These are phyloP conservation scores for Mycena indigotica DNA, from an alignment of 768 basidiomycete genomes.

Conservation along the genomic window DNA sequence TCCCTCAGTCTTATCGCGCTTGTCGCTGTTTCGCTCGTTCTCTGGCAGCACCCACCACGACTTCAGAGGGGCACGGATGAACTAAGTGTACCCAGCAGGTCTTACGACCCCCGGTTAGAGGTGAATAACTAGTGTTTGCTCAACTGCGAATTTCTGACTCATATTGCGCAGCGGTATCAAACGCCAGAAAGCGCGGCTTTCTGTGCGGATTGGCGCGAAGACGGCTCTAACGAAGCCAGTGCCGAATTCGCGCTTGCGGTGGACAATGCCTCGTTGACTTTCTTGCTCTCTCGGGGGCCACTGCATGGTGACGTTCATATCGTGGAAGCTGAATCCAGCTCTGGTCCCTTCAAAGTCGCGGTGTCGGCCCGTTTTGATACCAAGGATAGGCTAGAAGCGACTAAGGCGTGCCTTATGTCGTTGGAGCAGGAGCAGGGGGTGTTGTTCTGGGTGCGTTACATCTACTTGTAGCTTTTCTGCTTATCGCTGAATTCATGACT, in stretches of 20 bases:
- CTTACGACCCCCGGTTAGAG: slow-evolving; percentile 8
- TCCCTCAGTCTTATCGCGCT: neutral
- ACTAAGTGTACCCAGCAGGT: neutral
- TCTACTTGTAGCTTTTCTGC: neutral
- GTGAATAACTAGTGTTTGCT: neutral
- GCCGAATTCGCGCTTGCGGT: slow-evolving; percentile 10
- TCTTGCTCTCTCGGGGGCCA: slow-evolving; percentile 12
- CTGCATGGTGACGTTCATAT: slow-evolving; percentile 7
- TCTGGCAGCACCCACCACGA: neutral
- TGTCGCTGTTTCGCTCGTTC: neutral
- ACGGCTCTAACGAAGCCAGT: neutral
- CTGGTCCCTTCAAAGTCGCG: slow-evolving; percentile 4
- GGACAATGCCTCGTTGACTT: slow-evolving; percentile 2
- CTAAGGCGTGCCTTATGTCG: slow-evolving; percentile 6
- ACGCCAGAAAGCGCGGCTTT: slow-evolving; percentile 4
- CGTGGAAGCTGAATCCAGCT: neutral
- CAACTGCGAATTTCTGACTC: neutral
- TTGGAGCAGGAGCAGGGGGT: slow-evolving; percentile 7
- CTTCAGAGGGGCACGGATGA: neutral
- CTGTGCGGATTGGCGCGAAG: slow-evolving; percentile 9
- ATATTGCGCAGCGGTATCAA: slow-evolving; percentile 6
- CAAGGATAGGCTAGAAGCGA: neutral
- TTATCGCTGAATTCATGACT: neutral
- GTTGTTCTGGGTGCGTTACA: slow-evolving; percentile 13
- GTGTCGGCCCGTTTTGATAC: slow-evolving; percentile 1